Evolutionary conservation across 2,329 filamentous ascomycete genomes (phyloP), one percentile per base, ranked within the genome.

Genomic region (Hypoxylon sp.): DNA sequence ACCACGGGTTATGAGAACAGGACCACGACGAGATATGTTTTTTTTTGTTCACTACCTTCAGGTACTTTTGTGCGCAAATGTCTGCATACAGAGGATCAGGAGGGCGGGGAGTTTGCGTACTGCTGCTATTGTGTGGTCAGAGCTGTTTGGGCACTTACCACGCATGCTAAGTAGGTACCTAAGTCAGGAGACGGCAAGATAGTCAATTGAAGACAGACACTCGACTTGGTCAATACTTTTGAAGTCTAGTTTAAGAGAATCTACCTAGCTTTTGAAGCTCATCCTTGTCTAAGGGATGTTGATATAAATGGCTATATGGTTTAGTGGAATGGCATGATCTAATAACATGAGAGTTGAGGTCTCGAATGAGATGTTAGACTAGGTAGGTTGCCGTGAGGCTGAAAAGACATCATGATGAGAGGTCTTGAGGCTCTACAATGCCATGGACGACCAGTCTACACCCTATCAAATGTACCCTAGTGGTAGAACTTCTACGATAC

Each of bases 1-100:
- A 48, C 56, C 55, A 69, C 45, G 67, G 67, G 27, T 56, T 67
- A 69, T 46, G 67, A 68, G 60, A 61, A 67, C 57, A 59, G 60
- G 67, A 64, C 41, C 55, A 63, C 48, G 58, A 65, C 58, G 60
- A 25, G 60, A 67, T 61, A 62, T 66, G 63, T 21, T 23, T 34
- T 57, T n/a, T 57, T 61, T 68, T 58, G 62, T 62, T 47, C 21
- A n/a, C 53, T 63, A 51, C n/a, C n/a, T n/a, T n/a, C n/a, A n/a
- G n/a, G n/a, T n/a, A n/a, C n/a, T n/a, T 34, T 54, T 55, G 53
- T 43, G 55, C 59, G 55, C 63, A 50, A 56, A 51, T 47, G 53
- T 59, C 43, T 63, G 63, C 66, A 63, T 64, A 61, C 63, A 65
- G 61, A 43, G 66, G 66, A 63, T 63, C n/a, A 34, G 61, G 29